Evolutionary conservation across 106 monocot species (phyloP).

Genomic region (Iris macrosiphon): DNA sequence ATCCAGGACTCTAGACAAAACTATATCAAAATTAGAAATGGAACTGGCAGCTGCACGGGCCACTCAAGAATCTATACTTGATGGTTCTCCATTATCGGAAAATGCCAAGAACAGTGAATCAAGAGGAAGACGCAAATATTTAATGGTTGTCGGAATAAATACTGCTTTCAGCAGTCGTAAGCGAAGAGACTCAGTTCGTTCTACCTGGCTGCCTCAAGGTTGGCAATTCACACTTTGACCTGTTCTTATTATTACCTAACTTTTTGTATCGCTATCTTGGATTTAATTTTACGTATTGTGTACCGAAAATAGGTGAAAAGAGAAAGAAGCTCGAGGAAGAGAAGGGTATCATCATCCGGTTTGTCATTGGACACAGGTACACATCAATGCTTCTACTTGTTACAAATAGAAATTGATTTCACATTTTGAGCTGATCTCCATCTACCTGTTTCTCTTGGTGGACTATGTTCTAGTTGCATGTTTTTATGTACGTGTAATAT

Average conservation of each 20-base stretch:
- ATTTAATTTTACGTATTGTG: neutral
- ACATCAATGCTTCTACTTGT: too few relatives aligned
- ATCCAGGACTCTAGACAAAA: constrained; percentile 84
- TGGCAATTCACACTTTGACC: neutral
- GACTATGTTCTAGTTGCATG: too few relatives aligned
- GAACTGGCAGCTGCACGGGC: constrained; percentile 75
- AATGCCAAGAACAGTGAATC: constrained; percentile 21
- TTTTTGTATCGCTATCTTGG: too few relatives aligned
- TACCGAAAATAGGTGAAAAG: constrained; percentile 28
- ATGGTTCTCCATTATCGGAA: constrained; percentile 60
- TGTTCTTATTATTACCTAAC: neutral
- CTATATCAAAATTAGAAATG: constrained; percentile 83
- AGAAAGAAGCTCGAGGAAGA: constrained; percentile 19
- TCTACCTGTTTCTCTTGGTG: too few relatives aligned
- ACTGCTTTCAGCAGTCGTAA: constrained; percentile 98
- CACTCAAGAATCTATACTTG: constrained; percentile 54
- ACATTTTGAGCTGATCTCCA: too few relatives aligned
- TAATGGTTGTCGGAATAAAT: constrained; percentile 93
- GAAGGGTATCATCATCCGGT: constrained; percentile 15
- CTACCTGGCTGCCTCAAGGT: constrained; percentile 97
- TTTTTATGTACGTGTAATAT: too few relatives aligned
- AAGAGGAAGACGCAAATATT: constrained; percentile 33
- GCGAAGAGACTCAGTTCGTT: constrained; percentile 86
- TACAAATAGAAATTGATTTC: too few relatives aligned
- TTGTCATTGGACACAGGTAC: constrained; percentile 17